Evolutionary conservation across 108 stramenopile genomes (phyloP).

Genomic region (Pseudonitzschia pungens): DNA sequence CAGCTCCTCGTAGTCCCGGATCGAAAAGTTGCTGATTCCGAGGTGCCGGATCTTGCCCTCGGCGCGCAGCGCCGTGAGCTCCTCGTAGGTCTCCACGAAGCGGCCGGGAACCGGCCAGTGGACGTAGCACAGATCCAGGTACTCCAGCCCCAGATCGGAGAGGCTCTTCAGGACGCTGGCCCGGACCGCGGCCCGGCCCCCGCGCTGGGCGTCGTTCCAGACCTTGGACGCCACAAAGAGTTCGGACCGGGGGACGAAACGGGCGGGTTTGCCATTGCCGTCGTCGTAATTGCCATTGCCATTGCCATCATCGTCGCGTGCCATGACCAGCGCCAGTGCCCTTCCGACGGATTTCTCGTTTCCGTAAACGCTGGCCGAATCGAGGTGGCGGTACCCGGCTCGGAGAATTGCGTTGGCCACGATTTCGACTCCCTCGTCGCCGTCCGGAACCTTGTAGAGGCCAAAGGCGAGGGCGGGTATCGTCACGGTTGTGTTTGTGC

Average conservation of each 20-base stretch:
- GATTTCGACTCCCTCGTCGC: slow-evolving; percentile 41
- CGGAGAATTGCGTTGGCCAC: slow-evolving; percentile 63
- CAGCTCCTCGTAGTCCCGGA: slow-evolving; percentile 53
- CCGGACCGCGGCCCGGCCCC: slow-evolving; percentile 71
- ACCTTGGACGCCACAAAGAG: slow-evolving; percentile 89
- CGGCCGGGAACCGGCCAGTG: slow-evolving; percentile 68
- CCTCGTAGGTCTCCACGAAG: slow-evolving; percentile 55
- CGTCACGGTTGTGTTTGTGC: not conserved
- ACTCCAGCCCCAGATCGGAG: slow-evolving; percentile 50
- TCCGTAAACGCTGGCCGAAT: slow-evolving; percentile 86
- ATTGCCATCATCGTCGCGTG: not conserved
- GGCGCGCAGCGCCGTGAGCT: slow-evolving; percentile 39
- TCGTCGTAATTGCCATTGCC: slow-evolving; percentile 30
- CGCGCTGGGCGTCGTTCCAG: slow-evolving; percentile 89
- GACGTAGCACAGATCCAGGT: slow-evolving; percentile 65
- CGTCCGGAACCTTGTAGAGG: slow-evolving; percentile 56
- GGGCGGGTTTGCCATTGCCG: not conserved
- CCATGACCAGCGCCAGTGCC: slow-evolving; percentile 53
- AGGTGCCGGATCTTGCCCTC: slow-evolving; percentile 45
- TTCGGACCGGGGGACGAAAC: slow-evolving; percentile 57
- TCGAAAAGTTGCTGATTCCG: slow-evolving; percentile 65
- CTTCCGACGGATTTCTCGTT: slow-evolving; percentile 84
- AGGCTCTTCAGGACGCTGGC: slow-evolving; percentile 62
- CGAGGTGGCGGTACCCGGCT: slow-evolving; percentile 86
- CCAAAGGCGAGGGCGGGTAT: slow-evolving; percentile 63